Evolutionary conservation across 805 yeast genomes (phyloP), one percentile per base, ranked within the genome.

Genomic region (Saccharomycopsis synnaedendra): DNA sequence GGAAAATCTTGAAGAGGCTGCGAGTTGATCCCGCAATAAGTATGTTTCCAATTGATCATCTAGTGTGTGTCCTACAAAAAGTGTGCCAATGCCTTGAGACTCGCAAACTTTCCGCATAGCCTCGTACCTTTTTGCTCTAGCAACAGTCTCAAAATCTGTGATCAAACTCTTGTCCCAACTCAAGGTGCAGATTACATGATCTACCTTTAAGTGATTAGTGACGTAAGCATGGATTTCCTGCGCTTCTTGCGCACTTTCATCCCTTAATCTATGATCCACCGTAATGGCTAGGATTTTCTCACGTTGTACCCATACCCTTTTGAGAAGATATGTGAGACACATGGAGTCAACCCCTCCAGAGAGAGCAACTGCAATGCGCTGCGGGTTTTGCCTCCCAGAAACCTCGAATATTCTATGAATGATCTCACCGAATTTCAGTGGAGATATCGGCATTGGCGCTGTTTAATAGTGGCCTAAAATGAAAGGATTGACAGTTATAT

Each of bases 261-360:
- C 44, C 11, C 75, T 57, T 52, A 61, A 69, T 37, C 52, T 53
- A 45, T 70, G 75, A 54, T 70, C 73, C 5, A 70, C 59, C 1
- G 74, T 70, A 33, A 69, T 56, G 1, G 74, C 70, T 34, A 58
- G 52, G 5, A 70, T 53, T n/a, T 56, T 40, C 30, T 64, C 46
- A 2, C 30, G 32, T 5, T 51, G 42, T 33, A 58, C 53, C 43
- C 59, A 62, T 39, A 60, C 56, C 1, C 57, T 39, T 33, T 33
- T 9, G 5, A 70, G 51, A 10, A 70, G 57, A 47, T 61, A 61
- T 1, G 73, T 62, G 28, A 70, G 56, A 49, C 72, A 67, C 66
- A 70, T 65, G n/a, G 73, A 69, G 49, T 70, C 75, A 1, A 66
- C 72, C 1, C 75, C 75, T 3, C 75, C 75, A 4, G 73, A 68